Conservation (phyloP, 257 asterid species). For the Craterostigma plantagineum region DNA sequence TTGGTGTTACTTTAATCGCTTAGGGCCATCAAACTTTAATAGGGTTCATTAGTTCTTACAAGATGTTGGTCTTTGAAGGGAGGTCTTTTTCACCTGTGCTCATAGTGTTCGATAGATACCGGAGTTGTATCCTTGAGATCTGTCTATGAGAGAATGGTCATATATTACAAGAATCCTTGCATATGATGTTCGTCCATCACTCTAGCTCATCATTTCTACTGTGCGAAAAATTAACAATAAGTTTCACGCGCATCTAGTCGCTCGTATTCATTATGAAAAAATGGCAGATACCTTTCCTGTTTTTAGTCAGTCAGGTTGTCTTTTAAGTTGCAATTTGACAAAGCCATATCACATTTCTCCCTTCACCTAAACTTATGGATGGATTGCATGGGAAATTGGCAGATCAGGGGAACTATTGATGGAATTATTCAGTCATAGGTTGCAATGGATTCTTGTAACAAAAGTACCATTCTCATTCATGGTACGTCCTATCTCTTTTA, state of each 20-base stretch:
- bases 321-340: conserved; percentile 11
- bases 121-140: conserved; percentile 4
- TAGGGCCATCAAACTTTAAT: too few species aligned
- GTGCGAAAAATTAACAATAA: neutral
- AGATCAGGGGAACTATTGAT: conserved; percentile 61
- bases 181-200: conserved; percentile 10
- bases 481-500: conserved; percentile 18
- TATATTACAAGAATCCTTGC: conserved; percentile 20
- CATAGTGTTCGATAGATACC: conserved; percentile 3
- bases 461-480: conserved; percentile 16
- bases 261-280: too few species aligned
- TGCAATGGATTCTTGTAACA: conserved; percentile 26
- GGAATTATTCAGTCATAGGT: conserved; percentile 31
- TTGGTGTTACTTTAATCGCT: too few species aligned
- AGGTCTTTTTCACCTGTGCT: conserved; percentile 3
- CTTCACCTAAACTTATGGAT: conserved; percentile 13
- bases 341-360: conserved; percentile 10
- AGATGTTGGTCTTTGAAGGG: neutral
- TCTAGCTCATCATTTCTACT: conserved; percentile 1
- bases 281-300: too few species aligned
- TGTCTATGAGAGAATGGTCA: conserved; percentile 8
- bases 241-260: too few species aligned
- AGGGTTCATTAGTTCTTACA: too few species aligned
- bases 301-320: neutral
- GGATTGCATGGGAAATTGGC: conserved; percentile 41